Evolutionary conservation across 2,329 filamentous ascomycete species (phyloP).

Genomic region (Orbilia ellipsospora): DNA sequence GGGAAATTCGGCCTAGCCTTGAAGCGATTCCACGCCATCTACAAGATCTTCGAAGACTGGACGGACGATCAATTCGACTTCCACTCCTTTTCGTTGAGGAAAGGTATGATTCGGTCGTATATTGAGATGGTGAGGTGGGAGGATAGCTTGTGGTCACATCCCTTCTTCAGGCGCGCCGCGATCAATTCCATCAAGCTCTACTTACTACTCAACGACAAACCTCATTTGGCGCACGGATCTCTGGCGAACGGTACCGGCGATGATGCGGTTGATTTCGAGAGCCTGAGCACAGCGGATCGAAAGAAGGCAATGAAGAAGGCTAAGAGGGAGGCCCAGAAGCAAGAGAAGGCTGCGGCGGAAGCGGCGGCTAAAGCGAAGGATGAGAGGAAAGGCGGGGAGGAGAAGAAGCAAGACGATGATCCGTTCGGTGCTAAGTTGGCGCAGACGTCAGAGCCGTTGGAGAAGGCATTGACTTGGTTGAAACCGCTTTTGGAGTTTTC

Average conservation of each 20-base stretch:
- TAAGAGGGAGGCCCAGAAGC: constrained; percentile 78
- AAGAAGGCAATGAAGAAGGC: constrained; percentile 93
- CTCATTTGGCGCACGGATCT: constrained; percentile 72
- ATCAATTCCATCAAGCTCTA: constrained; percentile 84
- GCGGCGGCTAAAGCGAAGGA: constrained; percentile 83
- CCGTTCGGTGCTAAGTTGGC: constrained; percentile 83
- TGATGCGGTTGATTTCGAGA: constrained; percentile 65
- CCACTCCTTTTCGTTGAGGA: constrained; percentile 95
- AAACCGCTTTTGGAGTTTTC: constrained; percentile 82
- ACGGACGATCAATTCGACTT: constrained; percentile 99
- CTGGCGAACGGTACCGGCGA: constrained; percentile 69
- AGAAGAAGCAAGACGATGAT: constrained; percentile 90
- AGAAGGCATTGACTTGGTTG: constrained; percentile 88
- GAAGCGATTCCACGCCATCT: constrained; percentile 88
- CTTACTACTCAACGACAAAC: constrained; percentile 79
- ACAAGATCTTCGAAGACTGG: constrained; percentile 96
- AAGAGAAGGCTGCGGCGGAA: constrained; percentile 82
- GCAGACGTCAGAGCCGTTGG: constrained; percentile 82
- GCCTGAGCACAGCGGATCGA: constrained; percentile 71
- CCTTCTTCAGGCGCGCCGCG: constrained; percentile 88
- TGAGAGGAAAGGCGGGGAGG: constrained; percentile 76
- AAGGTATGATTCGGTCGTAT: constrained; percentile 94
- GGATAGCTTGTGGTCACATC: constrained; percentile 88
- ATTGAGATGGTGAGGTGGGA: constrained; percentile 98
- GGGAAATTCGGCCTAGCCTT: constrained; percentile 85